Evolutionary conservation across 352 stramenopile species (phyloP).

Genomic region (Phytophthora idaei): DNA sequence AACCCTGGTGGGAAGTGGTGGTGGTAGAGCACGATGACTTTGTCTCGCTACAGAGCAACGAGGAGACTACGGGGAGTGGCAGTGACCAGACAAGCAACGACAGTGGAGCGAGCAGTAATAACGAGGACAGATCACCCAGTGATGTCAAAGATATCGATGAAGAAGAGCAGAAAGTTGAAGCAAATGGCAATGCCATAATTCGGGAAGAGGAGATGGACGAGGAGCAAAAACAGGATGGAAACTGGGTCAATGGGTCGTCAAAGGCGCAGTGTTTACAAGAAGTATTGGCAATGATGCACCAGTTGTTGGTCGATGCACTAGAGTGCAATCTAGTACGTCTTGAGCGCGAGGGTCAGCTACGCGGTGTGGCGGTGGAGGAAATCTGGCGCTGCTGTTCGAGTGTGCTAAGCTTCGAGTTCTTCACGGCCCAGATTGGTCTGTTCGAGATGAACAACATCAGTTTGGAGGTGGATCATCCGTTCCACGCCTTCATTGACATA

Average conservation of each 20-base stretch:
- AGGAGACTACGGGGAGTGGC: slow-evolving; percentile 11
- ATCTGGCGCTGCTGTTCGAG: slow-evolving; percentile 67
- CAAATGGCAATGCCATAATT: background rate
- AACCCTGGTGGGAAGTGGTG: slow-evolving; percentile 90
- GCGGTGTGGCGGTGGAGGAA: slow-evolving; percentile 57
- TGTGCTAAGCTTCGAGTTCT: slow-evolving; percentile 85
- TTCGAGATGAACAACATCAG: slow-evolving; percentile 98
- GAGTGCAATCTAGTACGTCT: slow-evolving; percentile 74
- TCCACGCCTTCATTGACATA: slow-evolving; percentile 71
- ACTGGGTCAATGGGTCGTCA: slow-evolving; percentile 13
- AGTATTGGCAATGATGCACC: slow-evolving; percentile 65
- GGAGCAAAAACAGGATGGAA: slow-evolving; percentile 19
- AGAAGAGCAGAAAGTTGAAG: slow-evolving; percentile 14
- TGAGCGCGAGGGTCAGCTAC: slow-evolving; percentile 65
- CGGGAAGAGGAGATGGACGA: slow-evolving; percentile 12
- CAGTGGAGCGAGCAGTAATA: slow-evolving; percentile 18
- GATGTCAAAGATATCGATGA: slow-evolving; percentile 34
- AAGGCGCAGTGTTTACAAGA: slow-evolving; percentile 62
- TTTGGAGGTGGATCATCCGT: slow-evolving; percentile 89
- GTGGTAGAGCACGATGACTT: slow-evolving; percentile 64
- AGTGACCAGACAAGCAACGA: slow-evolving; percentile 40
- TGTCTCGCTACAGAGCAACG: slow-evolving; percentile 22
- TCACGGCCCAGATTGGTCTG: slow-evolving; percentile 91
- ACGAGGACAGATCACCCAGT: slow-evolving; percentile 28
- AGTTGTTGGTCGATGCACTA: slow-evolving; percentile 65